Base-by-base conservation (phyloP, 192 early-diverging fungal species). In the Gamsiella multidivaricata region DNA sequence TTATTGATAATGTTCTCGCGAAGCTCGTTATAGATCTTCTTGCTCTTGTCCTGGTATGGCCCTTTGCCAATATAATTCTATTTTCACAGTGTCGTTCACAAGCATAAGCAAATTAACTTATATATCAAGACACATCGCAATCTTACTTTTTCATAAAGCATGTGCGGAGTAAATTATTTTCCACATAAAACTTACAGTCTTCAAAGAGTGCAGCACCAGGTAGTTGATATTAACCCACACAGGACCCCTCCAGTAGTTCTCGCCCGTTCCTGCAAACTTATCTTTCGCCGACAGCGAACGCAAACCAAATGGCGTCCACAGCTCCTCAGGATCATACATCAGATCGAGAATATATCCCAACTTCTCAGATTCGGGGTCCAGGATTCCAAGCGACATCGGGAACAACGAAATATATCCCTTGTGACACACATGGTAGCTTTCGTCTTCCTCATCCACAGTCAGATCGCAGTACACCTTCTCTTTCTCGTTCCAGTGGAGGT, bases 191-290 rank as follows among this genome's bases (percentile, higher is more conserved):
- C 69, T 66, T 83, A 90, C 90, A 43, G 85, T 87, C 62, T 91
- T 81, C 61, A 98, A 78, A 34, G 90, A 85, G 29, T 88, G 83
- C 26, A 96, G 69, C 1, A 89, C 85, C 22, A 98, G 79, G 70
- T 97, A 98, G 78, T 97, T 95, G 55, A 94, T 82, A 61, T 96
- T 96, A 57, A 96, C 88, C 97, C 97, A 98, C 32, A 96, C 88
- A 1, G 94, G 93, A 3, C 95, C 97, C 56, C 92, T 86, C 97
- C 95, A 98, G 80, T 98, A 98, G 75, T 95, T 92, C 79, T 98
- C 97, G 60, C 88, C 94, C 4, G 89, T 90, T 3, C 89, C 90
- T 68, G 88, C 96, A 45, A 81, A 90, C 28, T 73, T 64, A 69
- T 92, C 88, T 22, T 71, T 73, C 25, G 73, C 83, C 0, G 91